These are phyloP conservation scores for Ulmus americana DNA, from an alignment of 331 rosid genomes.

Conservation along the genomic window DNA sequence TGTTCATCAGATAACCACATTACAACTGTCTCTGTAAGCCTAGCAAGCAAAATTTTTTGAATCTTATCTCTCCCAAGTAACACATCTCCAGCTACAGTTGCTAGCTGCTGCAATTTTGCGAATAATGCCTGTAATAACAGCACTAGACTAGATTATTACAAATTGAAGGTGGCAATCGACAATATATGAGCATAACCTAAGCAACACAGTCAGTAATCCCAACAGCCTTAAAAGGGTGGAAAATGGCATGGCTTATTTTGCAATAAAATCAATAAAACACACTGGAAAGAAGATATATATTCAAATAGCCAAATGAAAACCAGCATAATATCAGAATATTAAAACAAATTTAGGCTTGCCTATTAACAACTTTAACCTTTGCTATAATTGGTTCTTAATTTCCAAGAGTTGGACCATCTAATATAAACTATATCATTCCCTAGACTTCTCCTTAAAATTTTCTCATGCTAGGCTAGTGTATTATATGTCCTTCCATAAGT, in stretches of 20 bases:
- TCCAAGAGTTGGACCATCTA: no score
- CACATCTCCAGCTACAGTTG: slow-evolving; percentile 90
- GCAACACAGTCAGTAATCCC: neutral
- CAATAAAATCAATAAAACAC: neutral
- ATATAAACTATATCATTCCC: no score
- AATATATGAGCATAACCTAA: neutral
- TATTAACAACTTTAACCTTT: no score
- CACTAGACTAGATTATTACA: slow-evolving; percentile 19
- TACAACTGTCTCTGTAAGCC: slow-evolving; percentile 91
- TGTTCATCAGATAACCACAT: slow-evolving; percentile 96
- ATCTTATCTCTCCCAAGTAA: slow-evolving; percentile 80
- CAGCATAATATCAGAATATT: no score
- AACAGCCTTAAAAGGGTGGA: neutral
- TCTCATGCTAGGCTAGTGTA: no score
- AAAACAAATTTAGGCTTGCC: no score
- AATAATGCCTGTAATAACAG: slow-evolving; percentile 69
- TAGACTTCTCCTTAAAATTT: no score
- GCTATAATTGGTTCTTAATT: no score
- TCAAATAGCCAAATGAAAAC: neutral
- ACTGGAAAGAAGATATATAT: neutral
- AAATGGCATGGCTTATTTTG: neutral
- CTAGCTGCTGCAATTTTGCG: slow-evolving; percentile 79
- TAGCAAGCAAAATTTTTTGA: slow-evolving; percentile 89
- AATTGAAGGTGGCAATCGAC: slow-evolving; percentile 10
- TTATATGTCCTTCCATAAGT: no score